Evolutionary conservation across 2,329 filamentous ascomycete species (phyloP), one percentile per base, ranked within the genome.

Genomic region (Albifimbria verrucaria): DNA sequence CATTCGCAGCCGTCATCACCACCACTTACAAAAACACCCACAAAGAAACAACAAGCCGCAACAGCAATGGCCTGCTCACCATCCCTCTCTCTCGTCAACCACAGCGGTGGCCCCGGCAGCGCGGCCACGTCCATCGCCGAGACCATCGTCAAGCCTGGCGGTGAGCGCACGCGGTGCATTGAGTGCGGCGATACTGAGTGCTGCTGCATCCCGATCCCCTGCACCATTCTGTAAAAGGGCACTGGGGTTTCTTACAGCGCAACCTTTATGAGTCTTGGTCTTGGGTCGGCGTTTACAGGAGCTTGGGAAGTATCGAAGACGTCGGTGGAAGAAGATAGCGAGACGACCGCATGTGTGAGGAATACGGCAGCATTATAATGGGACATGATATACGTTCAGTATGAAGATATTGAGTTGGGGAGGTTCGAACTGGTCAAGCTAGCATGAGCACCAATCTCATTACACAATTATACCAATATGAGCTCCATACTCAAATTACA

Each of bases 151-250:
- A 82, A 81, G 69, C 74, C 76, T 7, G 72, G 70, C 32, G 69
- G 69, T 21, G 73, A 72, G 47, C 72, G 72, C 63, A 77, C 76
- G 2, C 74, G 72, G 53, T 81, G 78, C 60, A 69, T 80, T 55
- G 72, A 79, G 59, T 80, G 77, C 58, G 77, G 74, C 57, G 77
- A 73, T 36, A 76, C 71, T 58, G 70, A 79, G 49, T 82, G 79
- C 64, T 83, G 79, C 65, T 83, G 79, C 62, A 79, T 82, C 54
- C 74, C 75, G 1, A 74, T 74, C 51, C 77, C 77, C 21, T 82
- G 79, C 57, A 72, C 69, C 9, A 72, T 82, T 36, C 75, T 82
- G 72, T 81, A 63, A 70, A 32, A 41, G 44, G 20, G 4, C n/a
- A 50, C 15, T 39, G 32, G 32, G 48, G 43, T 48, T 55, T 49